These are phyloP conservation scores for Botryotinia convoluta DNA, from an alignment of 2,329 filamentous ascomycete genomes.

Conservation along the genomic window DNA sequence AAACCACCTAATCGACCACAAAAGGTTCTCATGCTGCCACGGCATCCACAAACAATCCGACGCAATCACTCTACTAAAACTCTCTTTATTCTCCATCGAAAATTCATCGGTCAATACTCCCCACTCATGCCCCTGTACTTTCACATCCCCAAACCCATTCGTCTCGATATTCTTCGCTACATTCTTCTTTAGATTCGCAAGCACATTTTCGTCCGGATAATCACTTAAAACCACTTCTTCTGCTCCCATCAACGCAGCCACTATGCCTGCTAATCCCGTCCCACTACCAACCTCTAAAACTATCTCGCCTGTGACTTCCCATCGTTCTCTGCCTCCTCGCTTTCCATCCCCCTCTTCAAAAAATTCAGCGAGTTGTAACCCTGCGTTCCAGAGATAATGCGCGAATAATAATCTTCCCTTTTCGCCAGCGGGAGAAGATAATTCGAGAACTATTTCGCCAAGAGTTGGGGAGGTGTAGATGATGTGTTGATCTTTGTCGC, in stretches of 20 bases:
- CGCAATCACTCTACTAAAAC: constrained; percentile 62
- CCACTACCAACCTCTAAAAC: constrained; percentile 56
- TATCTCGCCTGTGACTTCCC: constrained; percentile 5
- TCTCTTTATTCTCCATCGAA: constrained; percentile 36
- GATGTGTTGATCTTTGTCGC: constrained; percentile 55
- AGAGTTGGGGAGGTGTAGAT: constrained; percentile 54
- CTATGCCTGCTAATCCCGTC: constrained; percentile 53
- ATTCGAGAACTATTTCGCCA: constrained; percentile 22
- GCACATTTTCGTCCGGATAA: constrained; percentile 61
- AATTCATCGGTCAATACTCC: constrained; percentile 46
- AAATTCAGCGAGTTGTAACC: constrained; percentile 53
- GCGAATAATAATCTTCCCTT: constrained; percentile 61
- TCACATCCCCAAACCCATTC: constrained; percentile 39
- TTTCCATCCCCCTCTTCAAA: constrained; percentile 44
- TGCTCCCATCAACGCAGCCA: constrained; percentile 50
- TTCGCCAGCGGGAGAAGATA: constrained; percentile 32
- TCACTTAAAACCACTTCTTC: constrained; percentile 59
- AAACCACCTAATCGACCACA: constrained; percentile 61
- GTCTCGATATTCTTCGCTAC: constrained; percentile 47
- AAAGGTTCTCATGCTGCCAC: constrained; percentile 66
- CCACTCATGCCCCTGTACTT: constrained; percentile 63
- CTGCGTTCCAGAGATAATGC: constrained; percentile 73
- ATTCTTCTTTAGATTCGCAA: constrained; percentile 59
- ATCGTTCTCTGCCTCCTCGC: constrained; percentile 20
- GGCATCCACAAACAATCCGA: constrained; percentile 77